Evolutionary conservation across 164 flowering plant species (phyloP).

Genomic region (Vitis cinerea): DNA sequence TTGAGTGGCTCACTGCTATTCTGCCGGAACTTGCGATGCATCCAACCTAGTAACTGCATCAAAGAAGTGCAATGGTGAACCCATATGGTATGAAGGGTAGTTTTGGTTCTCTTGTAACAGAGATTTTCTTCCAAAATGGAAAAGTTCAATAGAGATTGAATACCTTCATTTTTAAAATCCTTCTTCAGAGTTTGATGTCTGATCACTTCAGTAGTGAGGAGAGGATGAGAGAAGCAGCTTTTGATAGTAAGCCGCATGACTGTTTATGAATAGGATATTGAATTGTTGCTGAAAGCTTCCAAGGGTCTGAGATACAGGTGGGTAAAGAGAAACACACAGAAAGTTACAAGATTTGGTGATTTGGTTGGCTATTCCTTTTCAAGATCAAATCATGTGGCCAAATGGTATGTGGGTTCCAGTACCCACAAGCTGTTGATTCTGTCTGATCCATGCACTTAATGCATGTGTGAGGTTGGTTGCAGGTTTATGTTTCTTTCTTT

Average conservation of each 20-base stretch:
- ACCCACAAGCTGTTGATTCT: neutral
- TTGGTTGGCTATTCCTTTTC: slow-evolving; percentile 17
- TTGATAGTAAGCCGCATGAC: neutral
- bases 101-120: neutral
- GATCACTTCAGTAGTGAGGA: neutral
- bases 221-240: slow-evolving; percentile 5
- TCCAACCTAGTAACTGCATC: slow-evolving; percentile 85
- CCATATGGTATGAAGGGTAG: neutral
- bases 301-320: slow-evolving; percentile 8
- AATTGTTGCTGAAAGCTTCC: slow-evolving; percentile 7
- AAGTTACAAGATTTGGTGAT: slow-evolving; percentile 28
- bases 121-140: too few species aligned
- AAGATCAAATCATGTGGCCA: slow-evolving; percentile 29
- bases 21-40: slow-evolving; percentile 84
- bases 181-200: slow-evolving; percentile 6
- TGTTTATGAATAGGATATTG: slow-evolving; percentile 9
- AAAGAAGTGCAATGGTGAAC: slow-evolving; percentile 1
- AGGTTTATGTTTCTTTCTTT: neutral
- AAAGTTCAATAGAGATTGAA: neutral
- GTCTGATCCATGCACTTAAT: slow-evolving; percentile 5
- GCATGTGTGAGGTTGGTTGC: slow-evolving; percentile 2
- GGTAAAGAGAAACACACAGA: slow-evolving; percentile 36
- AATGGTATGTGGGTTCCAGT: slow-evolving; percentile 13
- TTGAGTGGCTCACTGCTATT: slow-evolving; percentile 51
- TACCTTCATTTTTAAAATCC: slow-evolving; percentile 44